Evolutionary conservation across 805 yeast genomes (phyloP).

Genomic region (Yamadazyma akitaensis): DNA sequence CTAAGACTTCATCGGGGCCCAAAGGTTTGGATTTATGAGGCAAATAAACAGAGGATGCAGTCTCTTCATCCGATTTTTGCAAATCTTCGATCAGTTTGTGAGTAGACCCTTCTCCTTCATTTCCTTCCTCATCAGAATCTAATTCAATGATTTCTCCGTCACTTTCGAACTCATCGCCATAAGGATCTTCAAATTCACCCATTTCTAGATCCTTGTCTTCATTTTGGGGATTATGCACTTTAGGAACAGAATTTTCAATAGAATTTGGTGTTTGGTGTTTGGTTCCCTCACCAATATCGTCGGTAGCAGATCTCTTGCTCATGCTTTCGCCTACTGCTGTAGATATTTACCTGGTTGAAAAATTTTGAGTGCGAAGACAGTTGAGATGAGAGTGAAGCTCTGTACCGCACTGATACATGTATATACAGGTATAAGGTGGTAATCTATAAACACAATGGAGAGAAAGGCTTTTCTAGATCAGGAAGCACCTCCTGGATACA

Average conservation of each 20-base stretch:
- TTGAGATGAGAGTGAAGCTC: not conserved
- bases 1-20: constrained; percentile 93
- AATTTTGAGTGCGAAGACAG: constrained; percentile 3
- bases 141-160: constrained; percentile 85
- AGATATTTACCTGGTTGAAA: not conserved
- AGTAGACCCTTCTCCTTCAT: constrained; percentile 29
- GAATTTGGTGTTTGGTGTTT: constrained; percentile 35
- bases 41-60: constrained; percentile 53
- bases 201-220: constrained; percentile 50
- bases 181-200: constrained; percentile 86
- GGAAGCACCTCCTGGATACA: constrained; percentile 84
- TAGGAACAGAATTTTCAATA: constrained; percentile 38
- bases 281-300: not conserved
- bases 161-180: constrained; percentile 90
- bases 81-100: constrained; percentile 34
- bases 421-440: not conserved
- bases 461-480: constrained; percentile 70
- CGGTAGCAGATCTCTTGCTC: constrained; percentile 51
- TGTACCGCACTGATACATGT: not conserved
- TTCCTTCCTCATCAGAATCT: constrained; percentile 47
- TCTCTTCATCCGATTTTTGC: constrained; percentile 34
- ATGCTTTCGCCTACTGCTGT: constrained; percentile 14
- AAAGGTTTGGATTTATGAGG: constrained; percentile 88
- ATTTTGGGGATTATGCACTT: constrained; percentile 21
- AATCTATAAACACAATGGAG: constrained; percentile 34